Evolutionary conservation across 305 asterid genomes (phyloP).

Genomic region (Rubia occidens): DNA sequence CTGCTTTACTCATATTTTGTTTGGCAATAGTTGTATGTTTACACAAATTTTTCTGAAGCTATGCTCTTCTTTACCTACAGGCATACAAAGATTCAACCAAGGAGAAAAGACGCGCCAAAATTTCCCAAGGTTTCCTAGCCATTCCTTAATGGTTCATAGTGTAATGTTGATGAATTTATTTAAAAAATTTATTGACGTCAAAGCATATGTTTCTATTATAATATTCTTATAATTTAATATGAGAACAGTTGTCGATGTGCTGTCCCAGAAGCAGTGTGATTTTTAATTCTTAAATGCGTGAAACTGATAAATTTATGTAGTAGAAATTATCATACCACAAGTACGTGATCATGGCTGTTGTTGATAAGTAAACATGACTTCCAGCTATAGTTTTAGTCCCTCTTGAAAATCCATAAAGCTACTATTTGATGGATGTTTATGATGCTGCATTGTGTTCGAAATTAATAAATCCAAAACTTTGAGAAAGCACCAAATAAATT

Average conservation of each 20-base stretch:
- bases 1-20: background rate
- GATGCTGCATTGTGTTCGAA: background rate
- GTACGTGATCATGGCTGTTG: background rate
- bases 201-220: background rate
- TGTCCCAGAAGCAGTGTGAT: background rate
- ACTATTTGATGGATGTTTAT: background rate
- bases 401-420: background rate
- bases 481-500: background rate
- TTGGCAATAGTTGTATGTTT: background rate
- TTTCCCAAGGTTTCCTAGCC: slow-evolving; percentile 57
- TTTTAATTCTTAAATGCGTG: background rate
- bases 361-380: background rate
- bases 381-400: background rate
- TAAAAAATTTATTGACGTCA: background rate
- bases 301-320: background rate
- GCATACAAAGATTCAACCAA: slow-evolving; percentile 83
- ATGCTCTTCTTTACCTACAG: slow-evolving; percentile 27
- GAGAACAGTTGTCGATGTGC: slow-evolving; percentile 1
- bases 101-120: slow-evolving; percentile 81
- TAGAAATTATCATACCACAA: background rate
- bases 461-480: background rate
- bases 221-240: background rate
- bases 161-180: slow-evolving; percentile 4
- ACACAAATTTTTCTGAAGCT: background rate
- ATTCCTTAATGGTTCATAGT: slow-evolving; percentile 9